Percentiles rank a stretch among this genome's conserved stretches.
These are phyloP conservation scores for Medicago truncatula DNA, from an alignment of 306 rosid genomes.

Conservation along the genomic window DNA sequence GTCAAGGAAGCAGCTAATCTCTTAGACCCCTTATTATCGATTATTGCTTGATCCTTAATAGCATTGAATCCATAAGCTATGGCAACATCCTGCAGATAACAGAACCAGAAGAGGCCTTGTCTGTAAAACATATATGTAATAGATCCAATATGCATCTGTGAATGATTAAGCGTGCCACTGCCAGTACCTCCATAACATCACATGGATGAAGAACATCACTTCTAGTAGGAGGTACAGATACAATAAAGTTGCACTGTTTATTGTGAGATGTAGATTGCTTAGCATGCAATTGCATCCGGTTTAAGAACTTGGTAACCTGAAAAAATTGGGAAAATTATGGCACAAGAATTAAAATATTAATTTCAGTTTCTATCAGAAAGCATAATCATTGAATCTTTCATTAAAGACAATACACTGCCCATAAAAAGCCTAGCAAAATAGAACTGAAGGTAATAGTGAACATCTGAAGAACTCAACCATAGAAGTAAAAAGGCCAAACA, in stretches of 20 bases:
- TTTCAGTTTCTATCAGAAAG: constrained; percentile 27
- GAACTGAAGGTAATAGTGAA: constrained; percentile 15
- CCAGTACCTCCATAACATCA: constrained; percentile 90
- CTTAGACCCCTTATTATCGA: constrained; percentile 78
- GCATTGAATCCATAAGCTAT: constrained; percentile 89
- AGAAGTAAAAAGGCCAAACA: background rate
- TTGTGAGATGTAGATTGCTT: constrained; percentile 53
- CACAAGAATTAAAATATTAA: constrained; percentile 12
- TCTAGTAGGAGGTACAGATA: constrained; percentile 88
- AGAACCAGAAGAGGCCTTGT: constrained; percentile 20
- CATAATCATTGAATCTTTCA: constrained; percentile 22
- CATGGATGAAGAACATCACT: constrained; percentile 96
- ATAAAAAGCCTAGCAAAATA: constrained; percentile 9
- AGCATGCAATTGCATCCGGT: constrained; percentile 83
- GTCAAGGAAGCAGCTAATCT: constrained; percentile 73
- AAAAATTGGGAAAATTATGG: constrained; percentile 19
- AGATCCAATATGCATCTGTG: constrained; percentile 4
- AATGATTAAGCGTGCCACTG: constrained; percentile 22
- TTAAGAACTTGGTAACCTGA: constrained; percentile 80
- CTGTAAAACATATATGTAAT: constrained; percentile 30
- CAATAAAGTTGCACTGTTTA: constrained; percentile 45
- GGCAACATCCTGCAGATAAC: constrained; percentile 78
- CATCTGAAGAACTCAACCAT: constrained; percentile 22
- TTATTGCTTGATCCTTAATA: constrained; percentile 78
- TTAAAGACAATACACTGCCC: constrained; percentile 8